Base-by-base conservation (phyloP, 768 basidiomycete genomes). In the Hirschioporus abietinus region DNA sequence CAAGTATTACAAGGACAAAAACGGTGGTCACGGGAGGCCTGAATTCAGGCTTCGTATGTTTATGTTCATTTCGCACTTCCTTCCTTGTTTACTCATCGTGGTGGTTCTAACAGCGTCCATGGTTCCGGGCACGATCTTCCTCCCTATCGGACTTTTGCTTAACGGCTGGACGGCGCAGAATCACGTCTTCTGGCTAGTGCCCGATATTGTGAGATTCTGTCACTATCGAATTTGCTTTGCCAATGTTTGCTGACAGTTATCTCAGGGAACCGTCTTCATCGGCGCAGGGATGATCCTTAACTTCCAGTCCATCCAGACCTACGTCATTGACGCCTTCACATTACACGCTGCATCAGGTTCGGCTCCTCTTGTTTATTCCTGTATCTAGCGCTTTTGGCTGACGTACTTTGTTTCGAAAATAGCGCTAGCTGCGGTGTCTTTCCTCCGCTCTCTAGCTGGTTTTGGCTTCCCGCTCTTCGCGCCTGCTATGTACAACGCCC, bases 371-470 rank as follows among this genome's bases (percentile, higher is more conserved):
- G 63, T 58, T 52, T 52, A 12, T 52, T 10, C 10, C 42, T 15
- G 35, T 7, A 15, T 36, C 15, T 1, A 20, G 12, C 4, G 42
- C 42, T 3, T 10, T 15, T 5, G 12, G 42, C 42, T 52, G 20
- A 52, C 42, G 12, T 6, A 15, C 12, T 52, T 20, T 61, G 3
- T 25, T 24, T 61, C 30, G 30, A 3, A 30, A 30, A 7, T 18
- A 36, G 83, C 83, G 1, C 77, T 86, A 17, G 76, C 76, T 0
- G 76, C 77, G 4, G 71, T 74, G 52, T 73, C 76, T 1, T 74
- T 73, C 61, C 68, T 76, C 42, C 67, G 78, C 18, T 72, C 72
- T 1, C 63, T 77, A 0, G 71, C 72, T 24, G 79, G 79, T 10
- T 78, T 76, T 62, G 74, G 70, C 6, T 77, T 79, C 58, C 78